A percentile compares a stretch with the other conserved stretches of the same genome.
Conservation (phyloP, 1,284 basidiomycete species). For the Sporisorium iseilematis-ciliati region DNA sequence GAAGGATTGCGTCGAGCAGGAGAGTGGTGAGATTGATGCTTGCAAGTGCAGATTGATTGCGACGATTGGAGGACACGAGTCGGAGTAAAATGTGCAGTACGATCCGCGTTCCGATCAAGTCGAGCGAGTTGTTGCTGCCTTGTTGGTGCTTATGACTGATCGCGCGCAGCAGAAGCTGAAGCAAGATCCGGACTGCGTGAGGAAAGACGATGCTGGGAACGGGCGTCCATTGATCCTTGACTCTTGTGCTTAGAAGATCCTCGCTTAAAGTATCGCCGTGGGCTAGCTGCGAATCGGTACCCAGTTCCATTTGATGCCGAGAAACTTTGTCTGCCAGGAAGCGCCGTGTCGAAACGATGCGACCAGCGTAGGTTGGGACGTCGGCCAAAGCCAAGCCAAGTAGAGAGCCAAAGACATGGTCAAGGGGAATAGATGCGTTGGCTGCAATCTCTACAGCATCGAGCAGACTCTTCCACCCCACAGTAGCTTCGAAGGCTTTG, state of each 20-base stretch:
- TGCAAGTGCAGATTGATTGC: slow-evolving; percentile 28
- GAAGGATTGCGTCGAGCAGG: slow-evolving; percentile 22
- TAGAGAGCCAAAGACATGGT: slow-evolving; percentile 48
- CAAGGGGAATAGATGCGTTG: slow-evolving; percentile 11
- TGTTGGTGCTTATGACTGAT: neutral
- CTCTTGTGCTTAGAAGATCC: slow-evolving; percentile 3
- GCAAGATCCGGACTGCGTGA: slow-evolving; percentile 20
- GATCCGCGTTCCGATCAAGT: slow-evolving; percentile 12
- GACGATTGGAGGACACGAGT: slow-evolving; percentile 19
- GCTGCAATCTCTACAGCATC: slow-evolving; percentile 37
- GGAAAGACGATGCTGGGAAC: slow-evolving; percentile 21
- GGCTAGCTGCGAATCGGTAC: neutral
- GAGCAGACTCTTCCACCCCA: slow-evolving; percentile 57
- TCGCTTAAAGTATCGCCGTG: neutral
- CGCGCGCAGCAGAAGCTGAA: slow-evolving; percentile 15
- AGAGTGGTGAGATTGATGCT: slow-evolving; percentile 20
- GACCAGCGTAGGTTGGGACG: slow-evolving; percentile 32
- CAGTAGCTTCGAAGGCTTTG: slow-evolving; percentile 45
- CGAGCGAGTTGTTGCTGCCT: neutral
- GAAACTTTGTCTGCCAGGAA: slow-evolving; percentile 13
- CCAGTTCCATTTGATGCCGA: neutral
- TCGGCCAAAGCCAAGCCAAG: slow-evolving; percentile 58
- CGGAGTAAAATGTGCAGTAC: slow-evolving; percentile 19
- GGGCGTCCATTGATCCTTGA: slow-evolving; percentile 33
- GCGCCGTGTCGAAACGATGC: slow-evolving; percentile 33